Conservation (phyloP, 495 filamentous ascomycete genomes). For the Geopyxis carbonaria region DNA sequence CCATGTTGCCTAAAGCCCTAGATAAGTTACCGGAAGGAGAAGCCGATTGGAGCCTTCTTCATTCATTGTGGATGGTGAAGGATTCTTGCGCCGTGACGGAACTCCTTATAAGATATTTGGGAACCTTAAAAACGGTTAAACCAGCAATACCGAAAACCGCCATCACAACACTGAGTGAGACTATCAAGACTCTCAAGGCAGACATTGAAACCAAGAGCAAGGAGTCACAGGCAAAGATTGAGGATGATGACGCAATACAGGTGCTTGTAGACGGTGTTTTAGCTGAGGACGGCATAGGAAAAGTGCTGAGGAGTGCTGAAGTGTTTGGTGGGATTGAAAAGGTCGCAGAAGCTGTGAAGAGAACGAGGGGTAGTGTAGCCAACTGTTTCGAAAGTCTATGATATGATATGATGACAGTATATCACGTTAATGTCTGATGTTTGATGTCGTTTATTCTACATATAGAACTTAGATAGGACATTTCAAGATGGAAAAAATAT, state of each 20-base stretch:
- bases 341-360: conserved; percentile 15
- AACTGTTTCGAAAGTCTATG: background rate
- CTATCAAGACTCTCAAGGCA: conserved; percentile 3
- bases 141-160: conserved; percentile 8
- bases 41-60: conserved; percentile 7
- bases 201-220: conserved; percentile 14
- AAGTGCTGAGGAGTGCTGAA: conserved; percentile 9
- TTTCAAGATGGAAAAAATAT: too few relatives aligned
- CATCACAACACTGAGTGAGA: conserved; percentile 1
- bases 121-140: conserved; percentile 7
- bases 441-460: too few relatives aligned
- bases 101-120: conserved; percentile 5
- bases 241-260: conserved; percentile 9
- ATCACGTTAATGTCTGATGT: too few relatives aligned
- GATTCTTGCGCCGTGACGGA: conserved; percentile 8
- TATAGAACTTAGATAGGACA: too few relatives aligned
- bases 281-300: conserved; percentile 17
- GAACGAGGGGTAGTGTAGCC: conserved; percentile 10
- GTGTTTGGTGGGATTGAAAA: conserved; percentile 18
- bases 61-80: conserved; percentile 5
- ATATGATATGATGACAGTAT: background rate
- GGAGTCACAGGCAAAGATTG: conserved; percentile 8
- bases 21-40: conserved; percentile 7
- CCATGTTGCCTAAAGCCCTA: conserved; percentile 8
- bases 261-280: conserved; percentile 17